phyloP scores from a whole-genome alignment of 2,329 filamentous ascomycete species.

The Trichocomaceae sp. region DNA sequence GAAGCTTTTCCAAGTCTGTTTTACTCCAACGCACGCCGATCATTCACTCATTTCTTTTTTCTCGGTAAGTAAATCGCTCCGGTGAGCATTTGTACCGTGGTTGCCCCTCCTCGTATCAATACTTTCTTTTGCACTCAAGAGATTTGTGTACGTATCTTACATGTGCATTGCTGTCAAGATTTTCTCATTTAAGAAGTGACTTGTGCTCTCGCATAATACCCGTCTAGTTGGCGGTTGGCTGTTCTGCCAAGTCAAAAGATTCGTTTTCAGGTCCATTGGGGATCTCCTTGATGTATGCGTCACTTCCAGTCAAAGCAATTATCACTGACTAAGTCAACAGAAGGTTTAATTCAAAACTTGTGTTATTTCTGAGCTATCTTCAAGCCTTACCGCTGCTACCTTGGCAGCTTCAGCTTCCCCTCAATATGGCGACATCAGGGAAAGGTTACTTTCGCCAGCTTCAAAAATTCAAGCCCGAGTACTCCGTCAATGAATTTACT shows the following conservation, averaged over 20 bases:
- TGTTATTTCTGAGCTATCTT: conserved; percentile 4
- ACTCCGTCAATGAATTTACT: conserved; percentile 78
- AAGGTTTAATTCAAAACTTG: conserved; percentile 1
- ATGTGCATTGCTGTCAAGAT: not conserved
- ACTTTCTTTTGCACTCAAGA: not conserved
- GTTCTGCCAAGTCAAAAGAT: not conserved
- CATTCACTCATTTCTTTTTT: not conserved
- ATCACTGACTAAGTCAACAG: conserved; percentile 3
- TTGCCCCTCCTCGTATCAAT: not conserved
- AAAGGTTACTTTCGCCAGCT: conserved; percentile 66
- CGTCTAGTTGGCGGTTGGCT: not conserved
- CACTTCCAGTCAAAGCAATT: not conserved
- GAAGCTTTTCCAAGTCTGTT: not conserved
- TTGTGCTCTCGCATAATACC: not conserved
- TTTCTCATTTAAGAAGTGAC: not conserved
- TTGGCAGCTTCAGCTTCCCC: conserved; percentile 1
- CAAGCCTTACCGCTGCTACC: conserved; percentile 4
- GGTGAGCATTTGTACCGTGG: not conserved
- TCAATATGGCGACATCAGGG: conserved; percentile 49
- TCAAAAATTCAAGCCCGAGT: conserved; percentile 81
- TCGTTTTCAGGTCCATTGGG: not conserved
- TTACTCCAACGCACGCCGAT: not conserved
- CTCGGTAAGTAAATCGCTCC: not conserved
- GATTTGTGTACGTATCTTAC: not conserved
- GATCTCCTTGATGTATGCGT: not conserved